Conservation (phyloP, 2,329 filamentous ascomycete genomes). For the Cordyceps farinosa region DNA sequence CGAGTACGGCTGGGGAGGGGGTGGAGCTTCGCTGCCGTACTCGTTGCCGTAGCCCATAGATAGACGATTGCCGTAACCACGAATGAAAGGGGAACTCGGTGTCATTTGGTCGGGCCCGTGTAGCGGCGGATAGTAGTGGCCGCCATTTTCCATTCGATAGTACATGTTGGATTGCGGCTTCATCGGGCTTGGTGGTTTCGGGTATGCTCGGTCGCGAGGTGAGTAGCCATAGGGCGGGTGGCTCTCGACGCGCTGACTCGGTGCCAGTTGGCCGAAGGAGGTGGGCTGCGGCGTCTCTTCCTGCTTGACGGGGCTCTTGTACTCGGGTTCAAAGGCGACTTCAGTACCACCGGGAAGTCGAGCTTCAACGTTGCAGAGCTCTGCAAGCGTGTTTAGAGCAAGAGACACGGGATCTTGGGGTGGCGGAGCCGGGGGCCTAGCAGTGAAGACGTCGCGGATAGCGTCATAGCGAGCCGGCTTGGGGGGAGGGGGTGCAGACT, state of each 20-base stretch:
- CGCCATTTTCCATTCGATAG: neutral
- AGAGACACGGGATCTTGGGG: conserved; percentile 25
- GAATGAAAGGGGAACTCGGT: conserved; percentile 30
- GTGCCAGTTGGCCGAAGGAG: neutral
- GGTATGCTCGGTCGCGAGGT: conserved; percentile 13
- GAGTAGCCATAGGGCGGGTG: conserved; percentile 12
- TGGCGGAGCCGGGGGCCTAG: conserved; percentile 28
- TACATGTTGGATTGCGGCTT: no score
- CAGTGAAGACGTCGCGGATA: conserved; percentile 39
- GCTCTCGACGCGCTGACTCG: conserved; percentile 13
- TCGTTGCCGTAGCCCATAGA: conserved; percentile 24
- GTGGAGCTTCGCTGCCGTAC: conserved; percentile 28
- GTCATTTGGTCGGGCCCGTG: conserved; percentile 29
- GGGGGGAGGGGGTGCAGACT: conserved; percentile 12
- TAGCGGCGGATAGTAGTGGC: conserved; percentile 21
- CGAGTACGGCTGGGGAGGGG: conserved; percentile 26
- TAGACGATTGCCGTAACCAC: conserved; percentile 29
- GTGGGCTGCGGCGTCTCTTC: conserved; percentile 24
- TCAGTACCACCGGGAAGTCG: conserved; percentile 24
- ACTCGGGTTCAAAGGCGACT: neutral
- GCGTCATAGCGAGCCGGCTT: conserved; percentile 28
- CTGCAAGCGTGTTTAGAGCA: conserved; percentile 33
- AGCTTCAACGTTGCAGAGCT: conserved; percentile 33
- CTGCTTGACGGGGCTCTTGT: conserved; percentile 20
- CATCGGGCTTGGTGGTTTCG: conserved; percentile 4